A percentile compares a stretch with the other conserved stretches of the same genome.
Evolutionary conservation across 1,284 basidiomycete genomes (phyloP).

Genomic region (Fereydounia khargensis): DNA sequence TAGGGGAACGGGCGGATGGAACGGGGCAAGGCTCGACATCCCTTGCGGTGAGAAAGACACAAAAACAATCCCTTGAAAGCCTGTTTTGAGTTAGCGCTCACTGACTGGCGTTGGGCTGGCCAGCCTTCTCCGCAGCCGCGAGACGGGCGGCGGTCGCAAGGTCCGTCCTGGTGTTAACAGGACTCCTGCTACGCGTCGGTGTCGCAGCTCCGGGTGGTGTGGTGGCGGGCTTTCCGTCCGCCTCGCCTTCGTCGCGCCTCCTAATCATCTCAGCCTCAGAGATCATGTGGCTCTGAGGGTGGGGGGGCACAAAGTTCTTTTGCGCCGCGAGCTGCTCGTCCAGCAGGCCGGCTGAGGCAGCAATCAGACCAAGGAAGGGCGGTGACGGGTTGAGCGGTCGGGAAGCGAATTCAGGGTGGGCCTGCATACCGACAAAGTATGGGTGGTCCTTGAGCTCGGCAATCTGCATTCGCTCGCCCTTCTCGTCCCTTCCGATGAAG

Average conservation of each 20-base stretch:
- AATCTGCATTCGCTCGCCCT: conserved; percentile 95
- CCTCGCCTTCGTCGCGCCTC: conserved; percentile 25
- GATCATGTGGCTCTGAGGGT: conserved; percentile 59
- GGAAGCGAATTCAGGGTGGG: conserved; percentile 97
- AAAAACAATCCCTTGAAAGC: too few species aligned
- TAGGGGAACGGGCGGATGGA: too few species aligned
- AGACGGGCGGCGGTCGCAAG: conserved; percentile 24
- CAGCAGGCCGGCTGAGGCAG: conserved; percentile 74
- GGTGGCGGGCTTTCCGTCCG: conserved; percentile 28
- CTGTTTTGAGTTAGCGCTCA: neutral
- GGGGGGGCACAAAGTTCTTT: conserved; percentile 62
- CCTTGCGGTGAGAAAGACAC: too few species aligned
- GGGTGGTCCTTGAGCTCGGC: conserved; percentile 86
- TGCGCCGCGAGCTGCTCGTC: conserved; percentile 75
- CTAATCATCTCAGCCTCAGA: conserved; percentile 36
- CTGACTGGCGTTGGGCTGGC: neutral
- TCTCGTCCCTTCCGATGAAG: conserved; percentile 91
- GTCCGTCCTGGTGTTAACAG: conserved; percentile 19
- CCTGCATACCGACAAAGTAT: conserved; percentile 91
- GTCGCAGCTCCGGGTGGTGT: conserved; percentile 37
- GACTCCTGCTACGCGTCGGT: conserved; percentile 24
- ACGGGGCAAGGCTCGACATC: too few species aligned
- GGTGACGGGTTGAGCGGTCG: conserved; percentile 97
- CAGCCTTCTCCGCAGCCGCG: conserved; percentile 30
- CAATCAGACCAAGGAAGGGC: conserved; percentile 92